Percentiles rank a stretch among this genome's conserved stretches.
These are phyloP conservation scores for Cetraspora pellucida DNA, from an alignment of 192 early-diverging fungal species.

Conservation along the genomic window DNA sequence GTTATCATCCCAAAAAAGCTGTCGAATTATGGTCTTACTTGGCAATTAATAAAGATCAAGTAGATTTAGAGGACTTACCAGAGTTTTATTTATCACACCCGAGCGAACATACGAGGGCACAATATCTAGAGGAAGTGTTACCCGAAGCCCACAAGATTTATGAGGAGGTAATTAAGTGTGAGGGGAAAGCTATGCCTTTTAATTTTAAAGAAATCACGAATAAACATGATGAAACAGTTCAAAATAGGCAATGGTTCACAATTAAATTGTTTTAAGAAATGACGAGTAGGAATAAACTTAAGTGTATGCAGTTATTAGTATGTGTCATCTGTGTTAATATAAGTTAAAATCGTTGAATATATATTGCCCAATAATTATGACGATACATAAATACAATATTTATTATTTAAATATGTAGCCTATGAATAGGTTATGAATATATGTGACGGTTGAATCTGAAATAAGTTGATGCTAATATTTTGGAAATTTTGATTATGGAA, in stretches of 20 bases:
- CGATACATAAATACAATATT: too few relatives aligned
- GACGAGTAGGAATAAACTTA: too few relatives aligned
- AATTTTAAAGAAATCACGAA: not conserved
- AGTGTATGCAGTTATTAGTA: too few relatives aligned
- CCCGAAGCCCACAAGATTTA: constrained; percentile 2
- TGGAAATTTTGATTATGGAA: too few relatives aligned
- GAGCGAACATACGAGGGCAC: not conserved
- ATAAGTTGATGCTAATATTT: too few relatives aligned
- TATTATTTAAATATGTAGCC: too few relatives aligned
- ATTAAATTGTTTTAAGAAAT: not conserved
- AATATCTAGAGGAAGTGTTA: not conserved
- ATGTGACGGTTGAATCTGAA: too few relatives aligned
- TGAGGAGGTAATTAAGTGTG: not conserved
- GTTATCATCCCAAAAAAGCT: constrained; percentile 57
- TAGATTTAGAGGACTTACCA: not conserved
- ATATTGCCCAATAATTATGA: too few relatives aligned
- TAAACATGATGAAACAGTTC: not conserved
- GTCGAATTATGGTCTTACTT: constrained; percentile 47
- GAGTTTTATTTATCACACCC: constrained; percentile 11
- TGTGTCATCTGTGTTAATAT: too few relatives aligned
- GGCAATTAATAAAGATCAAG: not conserved
- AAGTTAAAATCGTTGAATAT: too few relatives aligned
- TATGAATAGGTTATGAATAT: too few relatives aligned
- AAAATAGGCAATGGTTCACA: not conserved
- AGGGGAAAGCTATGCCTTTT: not conserved